Evolutionary conservation across 164 flowering plant species (phyloP), one percentile per base, ranked within the genome.

Genomic region (Vitis rotundifolia): DNA sequence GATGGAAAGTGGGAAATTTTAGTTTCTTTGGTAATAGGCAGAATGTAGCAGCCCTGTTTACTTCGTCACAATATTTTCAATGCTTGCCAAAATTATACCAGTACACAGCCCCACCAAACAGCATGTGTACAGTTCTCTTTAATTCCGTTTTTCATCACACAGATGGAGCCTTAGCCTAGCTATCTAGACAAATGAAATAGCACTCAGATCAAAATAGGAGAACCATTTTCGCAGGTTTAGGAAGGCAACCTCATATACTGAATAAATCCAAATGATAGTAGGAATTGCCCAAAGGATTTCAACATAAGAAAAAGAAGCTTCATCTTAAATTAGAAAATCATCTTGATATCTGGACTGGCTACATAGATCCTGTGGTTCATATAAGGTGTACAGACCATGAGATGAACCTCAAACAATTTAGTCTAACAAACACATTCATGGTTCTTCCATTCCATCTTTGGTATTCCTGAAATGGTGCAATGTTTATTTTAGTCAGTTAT

Each of bases 391-490:
- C 1, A 22, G 8, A 15, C 14, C 16, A 55, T 64, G 50, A 8
- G 6, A 2, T 8, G n/a, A 19, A 52, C 31, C 14, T 15, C 29
- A 56, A 29, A 8, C 59, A 4, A 49, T 70, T 44, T 51, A 16
- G 52, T 59, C 64, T 18, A 51, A 22, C 15, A 7, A 57, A 19
- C n/a, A 14, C 59, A 29, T 18, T 60, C 49, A 78, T 16, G 75
- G 67, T 59, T 68, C 75, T 71, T 71, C 67, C 19, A 29, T 49
- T 11, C 60, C 67, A 53, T 62, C 72, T 51, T 48, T 68, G 57
- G 67, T n/a, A 49, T 65, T 74, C 80, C 80, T 76, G 78, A 22
- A 73, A 76, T 9, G 16, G 13, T 18, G n/a, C 44, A 69, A 8
- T 55, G 2, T 29, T 22, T 49, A 44, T 26, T 59, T n/a, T 28